These are phyloP conservation scores for Wallacemonas sp. DNA, from an alignment of 208 protist genomes.

Conservation along the genomic window DNA sequence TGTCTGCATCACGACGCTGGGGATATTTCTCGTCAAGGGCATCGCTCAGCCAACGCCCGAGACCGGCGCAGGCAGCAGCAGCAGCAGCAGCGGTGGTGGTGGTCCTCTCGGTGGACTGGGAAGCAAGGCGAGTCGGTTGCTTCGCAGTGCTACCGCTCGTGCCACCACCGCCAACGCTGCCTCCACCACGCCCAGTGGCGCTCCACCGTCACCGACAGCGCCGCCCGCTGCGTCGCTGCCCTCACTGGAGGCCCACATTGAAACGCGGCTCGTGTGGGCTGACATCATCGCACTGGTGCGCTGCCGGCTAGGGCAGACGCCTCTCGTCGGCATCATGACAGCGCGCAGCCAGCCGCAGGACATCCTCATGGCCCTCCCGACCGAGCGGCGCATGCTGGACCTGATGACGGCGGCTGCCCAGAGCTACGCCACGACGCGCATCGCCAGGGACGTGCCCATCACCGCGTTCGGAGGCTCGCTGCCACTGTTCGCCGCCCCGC, in stretches of 20 bases:
- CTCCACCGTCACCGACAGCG: neutral
- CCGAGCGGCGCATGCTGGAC: conserved; percentile 8
- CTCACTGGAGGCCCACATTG: conserved; percentile 2
- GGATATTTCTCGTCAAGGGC: conserved; percentile 35
- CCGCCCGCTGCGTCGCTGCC: neutral
- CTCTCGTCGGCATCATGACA: conserved; percentile 43
- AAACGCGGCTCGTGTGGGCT: conserved; percentile 35
- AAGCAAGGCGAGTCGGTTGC: conserved; percentile 18
- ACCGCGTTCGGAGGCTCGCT: conserved; percentile 23
- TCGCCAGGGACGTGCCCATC: conserved; percentile 14
- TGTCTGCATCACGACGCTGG: conserved; percentile 36
- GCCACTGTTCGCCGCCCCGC: conserved; percentile 38
- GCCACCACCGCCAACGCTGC: neutral
- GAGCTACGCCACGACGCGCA: neutral
- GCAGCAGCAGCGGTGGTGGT: neutral
- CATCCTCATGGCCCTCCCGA: conserved; percentile 37
- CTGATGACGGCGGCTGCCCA: conserved; percentile 20
- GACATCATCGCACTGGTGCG: conserved; percentile 46
- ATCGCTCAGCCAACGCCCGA: neutral
- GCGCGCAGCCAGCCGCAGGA: conserved; percentile 34
- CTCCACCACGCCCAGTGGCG: too few species aligned
- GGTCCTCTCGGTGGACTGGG: neutral
- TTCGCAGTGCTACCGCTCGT: conserved; percentile 15
- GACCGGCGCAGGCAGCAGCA: neutral
- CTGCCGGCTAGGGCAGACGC: conserved; percentile 33